Conservation (phyloP, 305 asterid genomes). For the Fraxinus angustifolia region DNA sequence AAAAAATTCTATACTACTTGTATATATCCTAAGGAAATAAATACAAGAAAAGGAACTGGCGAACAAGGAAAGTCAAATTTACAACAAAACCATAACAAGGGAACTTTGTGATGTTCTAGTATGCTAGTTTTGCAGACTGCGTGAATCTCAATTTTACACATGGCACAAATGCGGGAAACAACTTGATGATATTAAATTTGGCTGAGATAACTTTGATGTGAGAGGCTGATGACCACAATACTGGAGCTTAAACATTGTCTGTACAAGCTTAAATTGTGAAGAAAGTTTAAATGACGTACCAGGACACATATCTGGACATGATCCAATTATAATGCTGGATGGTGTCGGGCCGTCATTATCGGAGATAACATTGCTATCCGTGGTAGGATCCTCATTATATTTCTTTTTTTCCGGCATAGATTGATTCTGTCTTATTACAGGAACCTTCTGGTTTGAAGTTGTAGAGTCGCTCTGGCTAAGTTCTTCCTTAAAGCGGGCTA, state of each 20-base stretch:
- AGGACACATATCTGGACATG: constrained; percentile 97
- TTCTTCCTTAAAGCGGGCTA: constrained; percentile 88
- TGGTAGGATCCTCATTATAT: constrained; percentile 37
- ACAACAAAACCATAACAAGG: not conserved
- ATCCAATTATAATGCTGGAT: constrained; percentile 66
- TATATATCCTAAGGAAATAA: not conserved
- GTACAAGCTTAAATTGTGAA: not conserved
- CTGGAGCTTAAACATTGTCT: not conserved
- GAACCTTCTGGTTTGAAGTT: constrained; percentile 42
- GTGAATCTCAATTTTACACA: not conserved
- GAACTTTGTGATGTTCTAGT: not conserved
- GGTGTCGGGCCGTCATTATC: constrained; percentile 56
- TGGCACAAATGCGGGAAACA: not conserved
- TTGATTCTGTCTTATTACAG: constrained; percentile 48
- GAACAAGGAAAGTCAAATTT: not conserved
- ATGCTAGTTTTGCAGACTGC: not conserved
- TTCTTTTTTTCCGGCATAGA: constrained; percentile 38
- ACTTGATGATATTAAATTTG: not conserved
- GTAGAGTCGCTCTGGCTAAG: constrained; percentile 41
- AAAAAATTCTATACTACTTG: not conserved
- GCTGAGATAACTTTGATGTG: not conserved
- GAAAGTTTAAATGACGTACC: constrained; percentile 45
- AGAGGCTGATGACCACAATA: not conserved
- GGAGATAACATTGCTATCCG: constrained; percentile 36
- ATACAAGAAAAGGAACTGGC: not conserved